Base-by-base conservation (phyloP, 106 monocot species). In the Dendrobium chrysotoxum region DNA sequence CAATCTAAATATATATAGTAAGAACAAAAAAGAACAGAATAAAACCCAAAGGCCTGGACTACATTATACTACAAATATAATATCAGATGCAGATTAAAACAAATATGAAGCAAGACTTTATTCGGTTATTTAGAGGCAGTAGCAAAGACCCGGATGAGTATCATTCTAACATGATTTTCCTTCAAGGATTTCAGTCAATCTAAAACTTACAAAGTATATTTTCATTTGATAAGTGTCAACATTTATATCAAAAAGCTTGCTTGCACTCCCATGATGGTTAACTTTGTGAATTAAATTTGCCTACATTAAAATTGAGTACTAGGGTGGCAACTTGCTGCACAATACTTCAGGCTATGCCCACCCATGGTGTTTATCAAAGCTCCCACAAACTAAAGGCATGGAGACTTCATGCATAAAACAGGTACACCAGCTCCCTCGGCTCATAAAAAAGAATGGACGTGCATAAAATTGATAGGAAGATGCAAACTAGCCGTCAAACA, bases 241-340 rank as follows among this genome's bases (percentile, higher is more conserved):
- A 70, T 70, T 15, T 13, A 70, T 70, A 35, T 70, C 35, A 70
- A 70, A 70, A 31, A 23, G 9, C 70, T 70, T 35, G 3, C 17
- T 70, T 31, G 31, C 28, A 70, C 23, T 70, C 35, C 70, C 70
- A 35, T 70, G 70, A 70, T 70, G 70, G 70, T 70, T 70, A 70
- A 11, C 70, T 70, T 70, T 61, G 61, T 8, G 5, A 61, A n/a
- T 61, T 61, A 61, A 61, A 23, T 61, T 61, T 61, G 61, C 6
- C 21, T 23, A 61, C 50, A 61, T 0, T 61, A 23, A 23, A 61
- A 61, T 23, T 61, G 61, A 61, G 61, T 23, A 61, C 61, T 8
- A 61, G 23, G 5, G 61, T 23, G n/a, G 61, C 61, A n/a, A 4
- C 61, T 61, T 61, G 3, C 7, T 61, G 61, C 61, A 61, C 4